Base-by-base conservation (phyloP, 768 basidiomycete species). In the Suillus variegatus region DNA sequence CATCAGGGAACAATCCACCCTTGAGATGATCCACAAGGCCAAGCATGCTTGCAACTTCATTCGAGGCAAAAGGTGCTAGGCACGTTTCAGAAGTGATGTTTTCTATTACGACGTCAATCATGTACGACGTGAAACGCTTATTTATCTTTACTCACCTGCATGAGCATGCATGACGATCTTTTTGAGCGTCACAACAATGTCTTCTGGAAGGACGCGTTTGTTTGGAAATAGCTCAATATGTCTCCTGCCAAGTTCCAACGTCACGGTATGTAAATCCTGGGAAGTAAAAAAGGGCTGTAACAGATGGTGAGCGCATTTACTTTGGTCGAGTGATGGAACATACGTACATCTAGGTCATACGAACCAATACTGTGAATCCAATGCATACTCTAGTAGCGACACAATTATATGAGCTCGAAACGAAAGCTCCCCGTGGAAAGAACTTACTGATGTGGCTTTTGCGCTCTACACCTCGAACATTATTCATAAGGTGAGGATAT, bases 381-480 rank as follows among this genome's bases (percentile, higher is more conserved):
- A 22, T 25, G 49, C 49, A 49, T 49, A 25, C 14, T 10, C 49
- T 49, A 22, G 22, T 2, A 25, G 49, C 13, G 6, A 49, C 22
- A 25, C 13, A 7, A 6, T 49, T 13, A 49, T 6, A 49, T 3
- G 14, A 14, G 13, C 49, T 49, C 14, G 6, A 25, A 49, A 22
- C 12, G 4, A 22, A 22, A 25, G 13, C 25, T 25, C 20, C 8
- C n/a, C 32, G 47, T 1, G 35, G 28, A 44, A 9, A 32, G n/a
- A 36, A 63, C 80, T 60, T 63, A 85, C 86, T 75, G 12, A 84
- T 68, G 67, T 83, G 82, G 5, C 75, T 72, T 25, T 75, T 68
- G 2, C 74, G 72, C 8, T 74, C 76, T 1, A 80, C 77, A 7
- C 83, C 85, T 44, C 75, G 73, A 79, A 72, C 40, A 81, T 75